A percentile compares a stretch with the other conserved stretches of the same genome.
These are phyloP conservation scores for Penicillium ochrochloron DNA, from an alignment of 495 filamentous ascomycete genomes.

Conservation along the genomic window DNA sequence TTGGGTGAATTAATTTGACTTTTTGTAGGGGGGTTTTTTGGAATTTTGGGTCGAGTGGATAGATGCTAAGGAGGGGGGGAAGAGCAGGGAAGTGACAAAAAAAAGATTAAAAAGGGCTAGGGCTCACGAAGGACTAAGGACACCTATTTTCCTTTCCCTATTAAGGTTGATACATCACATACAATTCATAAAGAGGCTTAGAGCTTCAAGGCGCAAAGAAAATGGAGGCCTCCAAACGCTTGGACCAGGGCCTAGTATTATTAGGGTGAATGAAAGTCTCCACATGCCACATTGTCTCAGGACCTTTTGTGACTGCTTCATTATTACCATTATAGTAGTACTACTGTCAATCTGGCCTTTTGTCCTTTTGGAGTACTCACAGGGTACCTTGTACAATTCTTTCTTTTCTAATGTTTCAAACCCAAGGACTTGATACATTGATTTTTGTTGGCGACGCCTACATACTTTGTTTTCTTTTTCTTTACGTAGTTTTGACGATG, in stretches of 20 bases:
- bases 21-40: not conserved
- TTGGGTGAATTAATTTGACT: slow-evolving; percentile 5
- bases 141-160: not conserved
- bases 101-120: not conserved
- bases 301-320: slow-evolving; percentile 11
- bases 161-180: slow-evolving; percentile 18
- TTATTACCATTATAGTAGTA: not conserved
- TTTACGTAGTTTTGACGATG: not conserved
- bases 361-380: not conserved
- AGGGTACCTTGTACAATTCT: not conserved
- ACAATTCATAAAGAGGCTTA: not conserved
- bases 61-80: not conserved
- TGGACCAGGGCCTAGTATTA: slow-evolving; percentile 9
- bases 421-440: not conserved
- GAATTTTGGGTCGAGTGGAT: not conserved
- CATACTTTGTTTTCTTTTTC: not conserved
- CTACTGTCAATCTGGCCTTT: not conserved
- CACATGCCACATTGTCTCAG: slow-evolving; percentile 16
- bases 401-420: not conserved
- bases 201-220: not conserved
- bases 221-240: slow-evolving; percentile 12
- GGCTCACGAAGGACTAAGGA: not conserved
- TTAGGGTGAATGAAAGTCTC: not conserved
- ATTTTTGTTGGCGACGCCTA: not conserved
- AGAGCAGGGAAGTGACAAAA: not conserved